A percentile compares a stretch with the other conserved stretches of the same genome.
phyloP scores from a whole-genome alignment of 164 flowering plant species.

The Tinospora cordifolia region DNA sequence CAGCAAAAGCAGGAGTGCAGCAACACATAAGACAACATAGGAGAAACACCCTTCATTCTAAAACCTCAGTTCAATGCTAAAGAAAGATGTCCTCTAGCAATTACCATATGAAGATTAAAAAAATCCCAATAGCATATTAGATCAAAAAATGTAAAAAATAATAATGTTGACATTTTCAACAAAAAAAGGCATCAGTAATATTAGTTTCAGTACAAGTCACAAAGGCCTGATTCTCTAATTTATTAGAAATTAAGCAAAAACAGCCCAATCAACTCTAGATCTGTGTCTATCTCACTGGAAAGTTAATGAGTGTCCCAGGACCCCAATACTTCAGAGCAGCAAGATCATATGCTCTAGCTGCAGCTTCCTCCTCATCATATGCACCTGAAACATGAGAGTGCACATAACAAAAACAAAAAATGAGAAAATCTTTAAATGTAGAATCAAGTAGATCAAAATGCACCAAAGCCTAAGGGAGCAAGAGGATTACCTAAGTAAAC shows the following conservation, averaged over 20 bases:
- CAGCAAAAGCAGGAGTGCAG: conserved; percentile 4
- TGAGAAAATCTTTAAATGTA: not conserved
- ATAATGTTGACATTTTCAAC: not conserved
- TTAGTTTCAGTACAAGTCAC: not conserved
- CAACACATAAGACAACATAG: not conserved
- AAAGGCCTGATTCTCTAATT: not conserved
- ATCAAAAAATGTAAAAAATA: not conserved
- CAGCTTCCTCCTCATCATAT: conserved; percentile 99
- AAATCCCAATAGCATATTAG: not conserved
- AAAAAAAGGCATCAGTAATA: not conserved
- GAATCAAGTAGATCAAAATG: not conserved
- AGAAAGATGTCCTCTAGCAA: not conserved
- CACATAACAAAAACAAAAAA: not conserved
- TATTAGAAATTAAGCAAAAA: not conserved
- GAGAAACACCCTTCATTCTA: not conserved
- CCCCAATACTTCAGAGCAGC: conserved; percentile 99
- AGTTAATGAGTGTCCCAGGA: conserved; percentile 94
- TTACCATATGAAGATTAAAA: not conserved
- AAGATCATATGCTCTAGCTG: conserved; percentile 99
- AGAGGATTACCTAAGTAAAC: conserved; percentile 75
- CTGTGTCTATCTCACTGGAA: conserved; percentile 65
- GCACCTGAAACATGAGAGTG: conserved; percentile 50
- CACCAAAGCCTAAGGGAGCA: conserved; percentile 1
- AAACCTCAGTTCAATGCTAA: not conserved
- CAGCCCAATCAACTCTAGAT: conserved; percentile 3